Evolutionary conservation across 331 rosid species (phyloP), one percentile per base, ranked within the genome.

Genomic region (Arachis monticola): DNA sequence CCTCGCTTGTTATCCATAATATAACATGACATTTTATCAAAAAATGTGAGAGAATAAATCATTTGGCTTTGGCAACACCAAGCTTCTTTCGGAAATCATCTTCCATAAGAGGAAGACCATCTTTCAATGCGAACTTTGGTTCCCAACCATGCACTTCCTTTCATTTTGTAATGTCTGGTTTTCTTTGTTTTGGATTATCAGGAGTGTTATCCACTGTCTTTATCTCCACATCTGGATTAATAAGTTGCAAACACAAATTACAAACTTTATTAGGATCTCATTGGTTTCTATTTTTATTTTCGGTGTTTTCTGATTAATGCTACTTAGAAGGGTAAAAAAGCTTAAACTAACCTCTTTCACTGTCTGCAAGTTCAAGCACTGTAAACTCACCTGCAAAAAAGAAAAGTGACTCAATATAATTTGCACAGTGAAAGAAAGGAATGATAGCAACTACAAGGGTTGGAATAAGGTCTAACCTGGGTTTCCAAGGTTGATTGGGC

Each of bases 401-500:
- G 27, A 22, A 22, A 22, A 22, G 27, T 22, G 27, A 22, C 1
- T 22, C 27, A 22, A 22, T 22, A 22, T 22, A 22, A 22, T 14
- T 42, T 60, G 9, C 56, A 44, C 72, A 52, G 61, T 52, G 52
- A 1, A 8, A 71, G 77, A 72, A 64, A 5, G 75, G n/a, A 61
- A 76, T 77, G 56, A 69, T 42, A 40, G 67, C 1, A 60, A 42
- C 1, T 32, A 10, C 48, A 7, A 51, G 72, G 10, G 12, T 77
- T 40, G 52, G 11, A 10, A 14, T 60, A 47, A 66, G 57, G 67
- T 55, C 70, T 68, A 59, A 91, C 98, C 98, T 67, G 98, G 98
- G 85, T 93, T 93, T 81, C 98, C 98, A 61, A 93, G 87, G 84
- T 93, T 93, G 83, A 93, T 89, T 55, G 98, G 98, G n/a, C 98